A percentile compares a stretch with the other conserved stretches of the same genome.
Evolutionary conservation across 2,329 filamentous ascomycete species (phyloP).

Genomic region (Curvularia sp.): DNA sequence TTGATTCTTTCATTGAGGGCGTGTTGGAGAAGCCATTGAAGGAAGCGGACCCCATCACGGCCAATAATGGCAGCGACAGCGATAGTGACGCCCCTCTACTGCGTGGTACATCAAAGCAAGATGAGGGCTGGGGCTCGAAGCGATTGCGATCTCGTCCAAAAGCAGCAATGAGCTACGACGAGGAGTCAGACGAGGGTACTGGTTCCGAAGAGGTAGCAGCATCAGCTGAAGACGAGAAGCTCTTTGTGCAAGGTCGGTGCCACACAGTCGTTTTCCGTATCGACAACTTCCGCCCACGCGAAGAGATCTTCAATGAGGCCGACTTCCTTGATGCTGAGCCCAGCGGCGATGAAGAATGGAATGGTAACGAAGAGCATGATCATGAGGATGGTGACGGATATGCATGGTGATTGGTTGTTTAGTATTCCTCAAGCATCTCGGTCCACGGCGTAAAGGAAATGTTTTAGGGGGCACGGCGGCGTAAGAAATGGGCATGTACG

Average conservation of each 20-base stretch:
- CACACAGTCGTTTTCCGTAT: conserved; percentile 73
- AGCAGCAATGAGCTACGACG: conserved; percentile 38
- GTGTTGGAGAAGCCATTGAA: conserved; percentile 17
- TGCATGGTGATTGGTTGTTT: conserved; percentile 32
- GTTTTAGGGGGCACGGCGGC: neutral
- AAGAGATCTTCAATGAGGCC: conserved; percentile 72
- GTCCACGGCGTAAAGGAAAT: neutral
- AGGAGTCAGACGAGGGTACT: conserved; percentile 40
- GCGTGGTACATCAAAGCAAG: conserved; percentile 25
- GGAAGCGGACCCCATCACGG: neutral
- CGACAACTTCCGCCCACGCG: conserved; percentile 76
- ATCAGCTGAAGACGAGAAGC: conserved; percentile 26
- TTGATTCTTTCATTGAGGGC: conserved; percentile 39
- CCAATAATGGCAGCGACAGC: conserved; percentile 21
- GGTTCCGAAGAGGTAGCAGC: conserved; percentile 23
- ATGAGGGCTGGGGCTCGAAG: conserved; percentile 41
- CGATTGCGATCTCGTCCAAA: conserved; percentile 43
- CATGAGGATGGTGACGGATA: conserved; percentile 51
- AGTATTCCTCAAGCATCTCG: neutral
- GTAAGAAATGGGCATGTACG: conserved; percentile 1
- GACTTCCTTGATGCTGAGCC: conserved; percentile 73
- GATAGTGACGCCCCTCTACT: conserved; percentile 44
- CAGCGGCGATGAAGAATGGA: conserved; percentile 65
- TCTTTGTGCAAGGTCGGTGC: conserved; percentile 71
- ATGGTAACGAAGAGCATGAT: conserved; percentile 63